phyloP scores from a whole-genome alignment of 352 stramenopile genomes.

The Globisporangium okanoganense region DNA sequence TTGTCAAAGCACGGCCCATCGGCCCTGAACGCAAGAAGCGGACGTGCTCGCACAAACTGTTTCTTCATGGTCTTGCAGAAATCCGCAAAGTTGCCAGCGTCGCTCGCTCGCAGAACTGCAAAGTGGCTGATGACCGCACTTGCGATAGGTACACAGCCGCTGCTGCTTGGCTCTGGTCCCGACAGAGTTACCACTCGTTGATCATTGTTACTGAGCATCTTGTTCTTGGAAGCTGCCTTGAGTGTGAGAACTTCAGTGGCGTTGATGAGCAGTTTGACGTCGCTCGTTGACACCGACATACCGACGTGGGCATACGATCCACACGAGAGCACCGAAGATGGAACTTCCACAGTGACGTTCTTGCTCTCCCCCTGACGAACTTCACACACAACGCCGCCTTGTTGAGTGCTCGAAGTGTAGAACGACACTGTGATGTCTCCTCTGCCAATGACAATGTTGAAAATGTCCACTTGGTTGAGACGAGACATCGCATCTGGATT shows the following conservation, averaged over 20 bases:
- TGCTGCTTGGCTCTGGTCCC: slow-evolving; percentile 12
- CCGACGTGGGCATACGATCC: slow-evolving; percentile 23
- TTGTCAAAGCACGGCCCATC: slow-evolving; percentile 25
- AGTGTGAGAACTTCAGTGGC: background rate
- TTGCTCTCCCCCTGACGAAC: background rate
- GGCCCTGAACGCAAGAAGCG: slow-evolving; percentile 35
- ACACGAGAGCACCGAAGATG: background rate
- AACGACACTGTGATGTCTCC: slow-evolving; percentile 1
- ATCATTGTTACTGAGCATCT: too few species aligned
- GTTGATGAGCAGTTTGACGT: slow-evolving; percentile 17
- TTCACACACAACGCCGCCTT: slow-evolving; percentile 1
- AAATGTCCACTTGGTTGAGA: slow-evolving; percentile 5
- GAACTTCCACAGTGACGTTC: background rate
- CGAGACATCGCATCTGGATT: background rate
- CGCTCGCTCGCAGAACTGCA: slow-evolving; percentile 27
- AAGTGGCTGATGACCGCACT: slow-evolving; percentile 40
- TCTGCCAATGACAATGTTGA: slow-evolving; percentile 17
- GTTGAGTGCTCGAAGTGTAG: background rate
- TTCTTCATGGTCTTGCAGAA: slow-evolving; percentile 42
- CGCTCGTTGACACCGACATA: background rate
- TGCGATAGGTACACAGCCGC: background rate
- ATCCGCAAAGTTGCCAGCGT: slow-evolving; percentile 7
- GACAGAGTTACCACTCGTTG: slow-evolving; percentile 12
- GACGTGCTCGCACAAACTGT: slow-evolving; percentile 40
- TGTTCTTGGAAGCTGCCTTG: background rate